Evolutionary conservation across 2,329 filamentous ascomycete species (phyloP).

Genomic region (Nemania abortiva): DNA sequence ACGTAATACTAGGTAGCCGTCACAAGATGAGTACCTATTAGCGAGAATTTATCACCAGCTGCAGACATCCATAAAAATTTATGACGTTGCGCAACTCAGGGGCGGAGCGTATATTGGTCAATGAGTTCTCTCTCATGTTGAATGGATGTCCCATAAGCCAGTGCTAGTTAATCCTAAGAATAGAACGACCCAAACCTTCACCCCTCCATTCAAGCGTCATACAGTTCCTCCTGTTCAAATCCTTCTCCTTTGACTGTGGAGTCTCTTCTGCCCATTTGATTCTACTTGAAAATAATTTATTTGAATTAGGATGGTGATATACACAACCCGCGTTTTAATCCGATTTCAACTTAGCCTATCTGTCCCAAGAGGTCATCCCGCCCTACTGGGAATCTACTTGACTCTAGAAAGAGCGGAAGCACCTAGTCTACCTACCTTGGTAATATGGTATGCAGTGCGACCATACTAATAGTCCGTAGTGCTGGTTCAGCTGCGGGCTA

Average conservation of each 20-base stretch:
- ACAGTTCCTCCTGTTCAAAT: background rate
- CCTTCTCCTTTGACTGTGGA: background rate
- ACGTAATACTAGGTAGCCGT: too few relatives aligned
- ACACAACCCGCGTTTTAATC: background rate
- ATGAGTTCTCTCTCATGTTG: background rate
- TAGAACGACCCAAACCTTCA: background rate
- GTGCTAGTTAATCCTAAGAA: constrained; percentile 3
- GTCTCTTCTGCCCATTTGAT: background rate
- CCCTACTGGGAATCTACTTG: background rate
- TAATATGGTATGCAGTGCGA: constrained; percentile 24
- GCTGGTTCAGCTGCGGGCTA: constrained; percentile 28
- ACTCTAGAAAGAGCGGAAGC: background rate
- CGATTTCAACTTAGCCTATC: background rate
- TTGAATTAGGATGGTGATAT: background rate
- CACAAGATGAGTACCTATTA: too few relatives aligned
- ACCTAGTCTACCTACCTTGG: constrained; percentile 1
- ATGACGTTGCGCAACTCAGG: background rate
- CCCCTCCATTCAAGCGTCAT: background rate
- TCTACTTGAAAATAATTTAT: background rate
- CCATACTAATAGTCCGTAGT: constrained; percentile 12
- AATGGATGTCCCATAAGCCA: background rate
- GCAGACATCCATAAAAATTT: too few relatives aligned
- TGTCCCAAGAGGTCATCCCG: background rate
- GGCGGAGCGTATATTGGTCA: background rate
- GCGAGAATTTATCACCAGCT: too few relatives aligned